Evolutionary conservation across 805 yeast species (phyloP), one percentile per base, ranked within the genome.

Genomic region (Lachancea mirantina): DNA sequence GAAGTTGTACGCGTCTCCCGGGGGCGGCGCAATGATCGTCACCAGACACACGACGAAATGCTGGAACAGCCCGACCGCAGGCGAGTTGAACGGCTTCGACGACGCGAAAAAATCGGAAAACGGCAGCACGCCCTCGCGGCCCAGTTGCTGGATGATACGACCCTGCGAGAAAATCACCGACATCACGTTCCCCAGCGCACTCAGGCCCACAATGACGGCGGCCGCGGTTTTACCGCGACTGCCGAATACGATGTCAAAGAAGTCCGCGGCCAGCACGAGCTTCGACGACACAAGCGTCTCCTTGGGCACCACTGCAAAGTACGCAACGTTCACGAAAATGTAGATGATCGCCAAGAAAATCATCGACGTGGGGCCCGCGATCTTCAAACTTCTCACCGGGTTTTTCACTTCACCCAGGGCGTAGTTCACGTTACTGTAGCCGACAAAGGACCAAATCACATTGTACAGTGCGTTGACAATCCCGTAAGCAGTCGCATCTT

Each of bases 1-100:
- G 54, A 84, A 80, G 57, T 81, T 79, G 63, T 82, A 84, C 29
- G 94, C 94, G 52, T 83, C 94, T 36, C 92, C 94, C 16, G 88
- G 83, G 13, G 92, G 89, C 25, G 84, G 84, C 4, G 89, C 92
- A 28, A 82, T 50, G 39, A 84, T 74, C 30, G 85, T 76, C 32
- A 84, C 65, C 24, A 79, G 59, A 62, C 88, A 81, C 11, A 83
- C 78, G 28, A 78, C 56, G 74, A 84, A 83, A 53, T 84, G 94
- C 55, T 80, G 80, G 46, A 77, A 65, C 33, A 84, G 62, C 32
- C 89, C 94, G 26, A 76, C 72, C 41, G 74, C 58, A 26, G 94
- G 94, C 2, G 92, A 67, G 45, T 70, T 71, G 57, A 81, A 79
- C 4, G 94, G 94, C 50, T 59, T 75, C 26, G 76, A 74, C 30